Conservation (phyloP, 176 grass and related monocot genomes). For the Carex scoparia region DNA sequence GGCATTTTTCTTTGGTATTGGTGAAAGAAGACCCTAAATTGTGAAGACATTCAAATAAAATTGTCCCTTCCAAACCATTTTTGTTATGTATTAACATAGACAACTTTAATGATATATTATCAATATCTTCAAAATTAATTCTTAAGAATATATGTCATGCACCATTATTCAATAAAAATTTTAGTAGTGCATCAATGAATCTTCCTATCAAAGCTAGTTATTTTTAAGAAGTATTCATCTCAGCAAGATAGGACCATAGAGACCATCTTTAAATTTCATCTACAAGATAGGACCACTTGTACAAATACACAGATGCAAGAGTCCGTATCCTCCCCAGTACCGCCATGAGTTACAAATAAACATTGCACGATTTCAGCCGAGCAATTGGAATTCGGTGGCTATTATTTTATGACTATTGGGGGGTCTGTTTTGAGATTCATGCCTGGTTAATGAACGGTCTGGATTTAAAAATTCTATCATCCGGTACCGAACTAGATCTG, state of each 20-base stretch:
- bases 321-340: too few relatives aligned
- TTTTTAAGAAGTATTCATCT: background rate
- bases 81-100: background rate
- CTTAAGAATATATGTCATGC: background rate
- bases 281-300: background rate
- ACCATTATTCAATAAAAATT: background rate
- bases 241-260: background rate
- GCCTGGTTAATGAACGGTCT: too few relatives aligned
- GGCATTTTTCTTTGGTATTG: background rate
- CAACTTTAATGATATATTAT: background rate
- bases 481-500: too few relatives aligned
- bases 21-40: background rate
- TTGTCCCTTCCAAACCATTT: background rate
- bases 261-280: background rate
- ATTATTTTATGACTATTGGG: too few relatives aligned
- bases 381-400: too few relatives aligned
- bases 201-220: background rate
- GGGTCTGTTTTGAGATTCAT: too few relatives aligned
- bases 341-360: too few relatives aligned
- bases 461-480: too few relatives aligned
- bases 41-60: background rate
- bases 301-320: background rate
- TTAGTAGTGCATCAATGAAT: background rate
- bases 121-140: background rate
- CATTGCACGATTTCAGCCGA: too few relatives aligned